Evolutionary conservation across 202 grass and related monocot species (phyloP).

Genomic region (Schoenoplectus triqueter): DNA sequence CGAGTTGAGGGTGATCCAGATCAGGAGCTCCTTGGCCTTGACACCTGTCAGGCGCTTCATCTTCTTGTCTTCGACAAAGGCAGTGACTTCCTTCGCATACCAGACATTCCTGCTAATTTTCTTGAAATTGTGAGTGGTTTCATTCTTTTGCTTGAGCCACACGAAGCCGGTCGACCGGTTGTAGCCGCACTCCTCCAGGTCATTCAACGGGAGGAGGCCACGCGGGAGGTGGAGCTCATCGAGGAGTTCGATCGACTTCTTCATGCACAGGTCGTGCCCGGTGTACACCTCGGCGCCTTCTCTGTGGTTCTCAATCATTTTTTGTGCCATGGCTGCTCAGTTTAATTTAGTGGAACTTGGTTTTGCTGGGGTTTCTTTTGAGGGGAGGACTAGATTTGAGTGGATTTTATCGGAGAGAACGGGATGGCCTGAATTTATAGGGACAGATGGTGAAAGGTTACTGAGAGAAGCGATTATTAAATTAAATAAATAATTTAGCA

Average conservation of each 20-base stretch:
- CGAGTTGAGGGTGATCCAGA: slow-evolving; percentile 74
- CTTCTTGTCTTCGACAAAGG: slow-evolving; percentile 71
- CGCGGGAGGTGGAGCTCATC: slow-evolving; percentile 59
- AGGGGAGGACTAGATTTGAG: background rate
- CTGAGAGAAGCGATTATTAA: background rate
- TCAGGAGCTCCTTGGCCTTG: slow-evolving; percentile 87
- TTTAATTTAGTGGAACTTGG: background rate
- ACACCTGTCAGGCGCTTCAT: slow-evolving; percentile 83
- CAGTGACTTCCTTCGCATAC: slow-evolving; percentile 81
- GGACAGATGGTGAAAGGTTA: background rate
- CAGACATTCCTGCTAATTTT: slow-evolving; percentile 69
- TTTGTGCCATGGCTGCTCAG: slow-evolving; percentile 48
- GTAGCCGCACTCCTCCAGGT: slow-evolving; percentile 86
- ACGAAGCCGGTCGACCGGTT: slow-evolving; percentile 86
- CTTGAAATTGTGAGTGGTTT: slow-evolving; percentile 74
- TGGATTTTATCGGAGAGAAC: slow-evolving; percentile 5
- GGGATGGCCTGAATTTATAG: slow-evolving; percentile 23
- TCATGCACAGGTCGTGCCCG: slow-evolving; percentile 71
- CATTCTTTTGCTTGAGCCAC: slow-evolving; percentile 78
- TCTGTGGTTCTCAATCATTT: slow-evolving; percentile 59
- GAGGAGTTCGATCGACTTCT: slow-evolving; percentile 71
- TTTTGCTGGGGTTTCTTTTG: background rate
- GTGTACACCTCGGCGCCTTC: slow-evolving; percentile 79
- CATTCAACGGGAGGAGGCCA: slow-evolving; percentile 66
- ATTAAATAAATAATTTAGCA: background rate